These are phyloP conservation scores for Ligustrum vulgare DNA, from an alignment of 257 asterid species.

Conservation along the genomic window DNA sequence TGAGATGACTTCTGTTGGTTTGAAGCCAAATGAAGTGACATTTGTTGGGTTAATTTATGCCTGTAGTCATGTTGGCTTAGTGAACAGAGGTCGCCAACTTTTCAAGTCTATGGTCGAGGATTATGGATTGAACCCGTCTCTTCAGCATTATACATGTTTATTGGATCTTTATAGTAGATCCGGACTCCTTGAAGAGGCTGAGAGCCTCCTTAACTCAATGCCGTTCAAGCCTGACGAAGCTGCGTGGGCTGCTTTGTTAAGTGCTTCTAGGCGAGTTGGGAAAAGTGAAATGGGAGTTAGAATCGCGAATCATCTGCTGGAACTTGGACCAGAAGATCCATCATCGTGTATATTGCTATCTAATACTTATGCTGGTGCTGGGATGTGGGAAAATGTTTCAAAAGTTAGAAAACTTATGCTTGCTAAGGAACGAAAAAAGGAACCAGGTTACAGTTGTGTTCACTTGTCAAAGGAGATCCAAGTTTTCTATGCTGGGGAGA, in stretches of 20 bases:
- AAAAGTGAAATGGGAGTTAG: constrained; percentile 53
- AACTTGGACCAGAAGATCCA: constrained; percentile 53
- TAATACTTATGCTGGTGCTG: constrained; percentile 57
- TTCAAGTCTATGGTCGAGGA: constrained; percentile 67
- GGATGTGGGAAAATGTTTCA: constrained; percentile 67
- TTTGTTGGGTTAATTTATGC: constrained; percentile 73
- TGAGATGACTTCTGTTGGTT: constrained; percentile 53
- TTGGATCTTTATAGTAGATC: constrained; percentile 77
- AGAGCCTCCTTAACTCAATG: constrained; percentile 53
- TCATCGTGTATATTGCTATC: constrained; percentile 68
- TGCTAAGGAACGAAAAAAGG: constrained; percentile 48
- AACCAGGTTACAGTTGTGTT: constrained; percentile 73
- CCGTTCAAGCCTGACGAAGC: constrained; percentile 80
- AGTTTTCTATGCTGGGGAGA: constrained; percentile 74
- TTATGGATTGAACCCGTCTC: constrained; percentile 56
- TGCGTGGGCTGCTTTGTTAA: constrained; percentile 69
- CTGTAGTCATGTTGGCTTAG: constrained; percentile 78
- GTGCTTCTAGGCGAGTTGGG: constrained; percentile 56
- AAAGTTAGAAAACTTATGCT: constrained; percentile 54
- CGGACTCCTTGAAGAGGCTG: constrained; percentile 62
- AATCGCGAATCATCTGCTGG: constrained; percentile 55
- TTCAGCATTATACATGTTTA: constrained; percentile 79
- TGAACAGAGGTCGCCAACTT: constrained; percentile 54
- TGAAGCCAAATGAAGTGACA: constrained; percentile 75
- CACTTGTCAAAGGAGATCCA: constrained; percentile 60